Base-by-base conservation (phyloP, 1,284 basidiomycete species). In the Cerioporus squamosus region DNA sequence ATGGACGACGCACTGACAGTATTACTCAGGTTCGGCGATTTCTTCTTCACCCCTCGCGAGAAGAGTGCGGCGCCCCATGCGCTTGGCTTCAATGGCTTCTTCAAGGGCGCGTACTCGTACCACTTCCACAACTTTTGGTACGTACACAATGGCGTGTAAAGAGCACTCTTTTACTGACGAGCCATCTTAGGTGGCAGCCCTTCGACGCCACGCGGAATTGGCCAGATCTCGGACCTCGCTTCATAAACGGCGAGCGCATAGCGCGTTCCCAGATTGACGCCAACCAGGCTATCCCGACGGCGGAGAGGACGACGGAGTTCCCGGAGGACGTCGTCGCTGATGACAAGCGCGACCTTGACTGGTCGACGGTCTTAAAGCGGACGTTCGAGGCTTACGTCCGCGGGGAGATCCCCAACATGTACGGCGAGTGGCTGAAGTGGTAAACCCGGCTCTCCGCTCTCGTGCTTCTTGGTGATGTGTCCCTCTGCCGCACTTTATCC, bases 371-470 rank as follows among this genome's bases (percentile, higher is more conserved):
- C 38, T 72, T 97, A 62, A 97, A 97, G 78, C 81, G 95, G 70
- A 95, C 93, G 51, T 97, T 96, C 70, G 95, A 97, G 77, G 82
- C 86, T 26, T 97, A 91, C 74, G 71, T 97, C 58, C 84, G 95
- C 44, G 92, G 90, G 22, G 95, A 97, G 76, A 77, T 81, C 61
- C 93, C 94, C 12, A 96, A 95, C 73, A 91, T 94, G 90, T 97
- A 95, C 68, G 94, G 93, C 53, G 93, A 95, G 74, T 94, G 89
- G 84, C 71, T 91, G 60, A 75, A 79, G 64, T 91, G 88, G 88
- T 90, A 70, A 77, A 61, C 12, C 40, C 26, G 26, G n/a, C 14
- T 33, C 42, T 38, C 17, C n/a, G n/a, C 29, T 18, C 26, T 29
- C 26, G 6, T 29, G 26, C 26, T 29, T 29, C 26, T 29, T 12